Conservation (phyloP, 805 yeast genomes). For the Jamesozyma piceae region DNA sequence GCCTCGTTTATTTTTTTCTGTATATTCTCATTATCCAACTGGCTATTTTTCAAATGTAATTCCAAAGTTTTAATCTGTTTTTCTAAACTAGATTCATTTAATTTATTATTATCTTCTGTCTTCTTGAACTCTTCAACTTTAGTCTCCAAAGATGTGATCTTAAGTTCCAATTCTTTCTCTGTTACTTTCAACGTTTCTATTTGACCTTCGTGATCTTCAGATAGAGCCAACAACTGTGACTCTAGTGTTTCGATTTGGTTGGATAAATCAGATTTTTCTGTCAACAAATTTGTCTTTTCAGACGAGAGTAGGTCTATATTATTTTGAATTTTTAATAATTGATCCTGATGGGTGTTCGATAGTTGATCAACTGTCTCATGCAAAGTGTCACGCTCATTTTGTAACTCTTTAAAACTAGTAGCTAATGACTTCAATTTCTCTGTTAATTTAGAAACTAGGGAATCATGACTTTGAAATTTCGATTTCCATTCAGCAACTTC, state of each 20-base stretch:
- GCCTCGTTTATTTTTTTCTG: neutral
- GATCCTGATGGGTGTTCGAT: slow-evolving; percentile 6
- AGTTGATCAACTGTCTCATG: slow-evolving; percentile 9
- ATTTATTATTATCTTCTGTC: neutral
- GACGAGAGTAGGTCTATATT: slow-evolving; percentile 6
- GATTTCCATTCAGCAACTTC: slow-evolving; percentile 22
- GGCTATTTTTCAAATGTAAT: neutral
- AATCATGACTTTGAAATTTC: slow-evolving; percentile 26
- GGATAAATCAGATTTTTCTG: neutral
- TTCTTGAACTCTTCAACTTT: neutral
- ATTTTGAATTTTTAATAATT: slow-evolving; percentile 9
- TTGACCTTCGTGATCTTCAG: neutral
- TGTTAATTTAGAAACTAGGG: slow-evolving; percentile 35
- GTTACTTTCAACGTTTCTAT: neutral
- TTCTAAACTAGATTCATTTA: neutral
- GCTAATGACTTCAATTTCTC: slow-evolving; percentile 40
- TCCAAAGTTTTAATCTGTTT: neutral
- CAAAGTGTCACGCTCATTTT: slow-evolving; percentile 16
- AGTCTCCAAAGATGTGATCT: neutral
- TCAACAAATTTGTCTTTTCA: slow-evolving; percentile 4
- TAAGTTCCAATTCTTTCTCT: neutral
- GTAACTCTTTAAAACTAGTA: slow-evolving; percentile 22
- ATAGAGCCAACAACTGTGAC: neutral
- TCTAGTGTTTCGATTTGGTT: neutral
- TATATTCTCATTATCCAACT: neutral